Evolutionary conservation across 176 grass and related monocot species (phyloP).

Genomic region (bread wheat (Triticum aestivum)): IWGSC_CS_RefSeq_v2.1 NC_057802.1:438403634-438404133

Average conservation of each 20-base stretch:
- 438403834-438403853: constrained; percentile 77
- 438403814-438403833: constrained; percentile 10
- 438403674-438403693: background rate
- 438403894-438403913: constrained; percentile 82
- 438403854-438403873: constrained; percentile 99
- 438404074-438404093: constrained; percentile 93
- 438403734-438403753: background rate
- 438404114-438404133: background rate
- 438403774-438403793: background rate
- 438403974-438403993: background rate
- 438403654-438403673: background rate
- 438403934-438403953: constrained; percentile 92
- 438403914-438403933: constrained; percentile 88
- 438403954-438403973: constrained; percentile 6
- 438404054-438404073: constrained; percentile 93
- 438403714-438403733: background rate
- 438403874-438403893: constrained; percentile 90
- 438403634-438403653: background rate
- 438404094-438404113: constrained; percentile 71
- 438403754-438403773: background rate
- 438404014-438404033: constrained; percentile 28
- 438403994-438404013: constrained; percentile 5
- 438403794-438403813: background rate
- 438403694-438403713: background rate
- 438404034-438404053: constrained; percentile 78